Conservation (phyloP, 805 yeast genomes). For the Naumovozyma castellii region DNA sequence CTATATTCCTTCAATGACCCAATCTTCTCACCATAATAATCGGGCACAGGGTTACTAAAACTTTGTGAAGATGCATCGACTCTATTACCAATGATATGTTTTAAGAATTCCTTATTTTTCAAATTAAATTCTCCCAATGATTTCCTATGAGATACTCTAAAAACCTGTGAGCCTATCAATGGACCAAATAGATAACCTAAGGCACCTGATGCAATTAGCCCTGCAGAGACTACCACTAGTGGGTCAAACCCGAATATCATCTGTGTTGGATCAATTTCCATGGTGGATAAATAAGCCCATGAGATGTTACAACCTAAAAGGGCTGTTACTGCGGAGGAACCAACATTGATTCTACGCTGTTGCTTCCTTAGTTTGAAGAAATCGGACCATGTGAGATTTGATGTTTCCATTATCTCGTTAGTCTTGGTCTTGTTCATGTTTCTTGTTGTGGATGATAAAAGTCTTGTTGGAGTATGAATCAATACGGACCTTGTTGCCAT, state of each 20-base stretch:
- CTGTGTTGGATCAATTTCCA: conserved; percentile 83
- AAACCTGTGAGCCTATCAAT: conserved; percentile 59
- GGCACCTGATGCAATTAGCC: conserved; percentile 60
- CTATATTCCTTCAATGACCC: conserved; percentile 78
- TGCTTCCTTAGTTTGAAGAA: conserved; percentile 69
- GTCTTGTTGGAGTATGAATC: not conserved
- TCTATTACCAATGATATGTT: conserved; percentile 64
- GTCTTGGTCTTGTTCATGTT: not conserved
- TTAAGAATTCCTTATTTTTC: conserved; percentile 68
- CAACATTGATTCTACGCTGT: conserved; percentile 60
- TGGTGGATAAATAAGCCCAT: conserved; percentile 66
- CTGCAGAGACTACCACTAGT: conserved; percentile 68
- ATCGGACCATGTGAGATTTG: conserved; percentile 59
- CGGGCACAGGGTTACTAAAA: conserved; percentile 94
- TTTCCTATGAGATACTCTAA: conserved; percentile 44
- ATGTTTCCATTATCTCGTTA: not conserved
- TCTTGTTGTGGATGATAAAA: not conserved
- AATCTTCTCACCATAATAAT: conserved; percentile 93
- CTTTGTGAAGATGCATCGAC: conserved; percentile 90
- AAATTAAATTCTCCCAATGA: conserved; percentile 38
- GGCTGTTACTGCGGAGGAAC: conserved; percentile 60
- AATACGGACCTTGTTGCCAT: not conserved
- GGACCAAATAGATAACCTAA: conserved; percentile 83
- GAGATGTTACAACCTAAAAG: conserved; percentile 56
- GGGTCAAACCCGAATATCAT: conserved; percentile 83